phyloP scores from a whole-genome alignment of 2,329 filamentous ascomycete genomes.

The Calonectria pseudoturangicola region DNA sequence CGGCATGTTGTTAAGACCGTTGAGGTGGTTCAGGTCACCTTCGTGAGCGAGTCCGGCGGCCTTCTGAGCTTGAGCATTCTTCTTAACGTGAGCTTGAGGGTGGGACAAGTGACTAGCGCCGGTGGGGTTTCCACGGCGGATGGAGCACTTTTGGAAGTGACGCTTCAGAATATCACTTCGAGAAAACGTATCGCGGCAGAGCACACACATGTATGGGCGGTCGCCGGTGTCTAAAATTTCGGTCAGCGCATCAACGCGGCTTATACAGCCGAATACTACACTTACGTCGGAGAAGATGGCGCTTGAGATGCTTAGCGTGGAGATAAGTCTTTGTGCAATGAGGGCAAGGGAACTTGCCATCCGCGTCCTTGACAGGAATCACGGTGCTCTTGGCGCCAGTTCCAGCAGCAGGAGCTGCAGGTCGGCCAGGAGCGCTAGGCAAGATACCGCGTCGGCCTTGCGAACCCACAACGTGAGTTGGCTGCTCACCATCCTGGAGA shows the following conservation, averaged over 20 bases:
- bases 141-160: conserved; percentile 99
- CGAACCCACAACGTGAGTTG: conserved; percentile 94
- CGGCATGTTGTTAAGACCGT: conserved; percentile 75
- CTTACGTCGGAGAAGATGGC: conserved; percentile 96
- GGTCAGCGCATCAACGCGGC: conserved; percentile 30
- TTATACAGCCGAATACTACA: conserved; percentile 55
- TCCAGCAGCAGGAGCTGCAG: conserved; percentile 83
- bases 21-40: conserved; percentile 75
- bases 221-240: conserved; percentile 88
- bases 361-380: conserved; percentile 95
- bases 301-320: conserved; percentile 97
- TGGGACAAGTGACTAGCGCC: conserved; percentile 96
- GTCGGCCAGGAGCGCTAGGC: conserved; percentile 90
- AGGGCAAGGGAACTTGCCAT: conserved; percentile 98
- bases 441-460: conserved; percentile 94
- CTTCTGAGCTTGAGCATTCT: conserved; percentile 78
- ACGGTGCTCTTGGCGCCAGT: conserved; percentile 85
- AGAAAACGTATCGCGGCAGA: conserved; percentile 98
- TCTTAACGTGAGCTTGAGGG: conserved; percentile 91
- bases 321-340: conserved; percentile 99
- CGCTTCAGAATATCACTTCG: conserved; percentile 98
- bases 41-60: conserved; percentile 70
- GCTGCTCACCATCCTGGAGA: conserved; percentile 76
- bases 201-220: conserved; percentile 97
- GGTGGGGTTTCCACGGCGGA: conserved; percentile 95